Percentiles rank a stretch among this genome's conserved stretches.
phyloP scores from a whole-genome alignment of 305 asterid genomes.

The Solanum aculeatissimum region DNA sequence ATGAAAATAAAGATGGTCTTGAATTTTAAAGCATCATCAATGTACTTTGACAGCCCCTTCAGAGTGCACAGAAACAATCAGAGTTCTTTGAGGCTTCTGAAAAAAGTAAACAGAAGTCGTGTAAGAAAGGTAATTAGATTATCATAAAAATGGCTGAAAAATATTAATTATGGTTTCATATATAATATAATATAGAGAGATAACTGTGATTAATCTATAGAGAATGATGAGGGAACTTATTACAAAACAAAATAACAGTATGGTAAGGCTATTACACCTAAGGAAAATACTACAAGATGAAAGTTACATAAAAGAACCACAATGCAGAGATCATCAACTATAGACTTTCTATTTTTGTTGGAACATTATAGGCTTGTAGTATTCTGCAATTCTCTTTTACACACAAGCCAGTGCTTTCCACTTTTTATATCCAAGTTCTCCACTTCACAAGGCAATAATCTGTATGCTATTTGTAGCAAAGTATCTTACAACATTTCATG shows the following conservation, averaged over 20 bases:
- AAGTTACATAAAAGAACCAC: background rate
- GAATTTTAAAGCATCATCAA: constrained; percentile 1
- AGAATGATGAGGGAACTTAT: background rate
- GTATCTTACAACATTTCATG: background rate
- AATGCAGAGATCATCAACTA: background rate
- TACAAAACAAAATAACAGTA: background rate
- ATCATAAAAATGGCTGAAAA: background rate
- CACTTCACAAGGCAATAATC: background rate
- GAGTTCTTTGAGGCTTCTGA: constrained; percentile 91
- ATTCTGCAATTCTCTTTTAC: background rate
- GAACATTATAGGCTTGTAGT: background rate
- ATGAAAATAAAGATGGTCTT: constrained; percentile 7
- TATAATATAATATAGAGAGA: background rate
- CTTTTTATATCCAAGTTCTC: background rate
- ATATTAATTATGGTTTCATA: background rate
- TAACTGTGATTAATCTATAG: background rate
- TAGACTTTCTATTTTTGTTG: background rate
- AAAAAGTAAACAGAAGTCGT: constrained; percentile 15
- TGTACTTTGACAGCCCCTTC: constrained; percentile 94
- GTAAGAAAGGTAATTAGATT: constrained; percentile 1
- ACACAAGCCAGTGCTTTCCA: background rate
- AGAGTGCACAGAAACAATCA: constrained; percentile 76
- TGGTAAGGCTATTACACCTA: background rate
- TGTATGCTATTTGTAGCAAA: background rate
- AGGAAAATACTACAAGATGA: background rate